Evolutionary conservation across 2,329 filamentous ascomycete species (phyloP).

Genomic region (Magnaporthiopsis incrustans): DNA sequence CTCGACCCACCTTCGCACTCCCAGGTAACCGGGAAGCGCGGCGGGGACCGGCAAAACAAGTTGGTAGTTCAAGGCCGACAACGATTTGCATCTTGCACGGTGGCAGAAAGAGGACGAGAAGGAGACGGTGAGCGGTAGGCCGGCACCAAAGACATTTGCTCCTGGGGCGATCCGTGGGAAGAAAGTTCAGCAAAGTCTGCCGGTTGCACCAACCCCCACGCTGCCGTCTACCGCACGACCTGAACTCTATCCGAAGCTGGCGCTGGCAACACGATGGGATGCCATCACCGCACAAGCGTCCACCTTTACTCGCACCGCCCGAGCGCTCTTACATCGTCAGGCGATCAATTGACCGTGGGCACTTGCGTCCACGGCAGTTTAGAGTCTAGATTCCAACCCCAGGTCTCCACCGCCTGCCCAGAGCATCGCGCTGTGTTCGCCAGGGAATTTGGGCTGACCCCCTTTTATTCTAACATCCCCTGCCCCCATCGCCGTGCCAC

Average conservation of each 20-base stretch:
- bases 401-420: background rate
- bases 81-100: background rate
- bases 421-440: too few species aligned
- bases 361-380: background rate
- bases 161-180: background rate
- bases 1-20: background rate
- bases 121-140: background rate
- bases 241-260: background rate
- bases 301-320: too few species aligned
- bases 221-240: background rate
- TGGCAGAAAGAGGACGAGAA: background rate
- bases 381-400: too few species aligned
- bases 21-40: background rate
- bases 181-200: background rate
- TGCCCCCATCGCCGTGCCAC: background rate
- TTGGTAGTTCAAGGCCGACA: background rate
- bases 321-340: background rate
- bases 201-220: background rate
- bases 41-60: too few species aligned
- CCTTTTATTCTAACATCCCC: background rate
- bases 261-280: background rate
- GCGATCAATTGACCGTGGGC: background rate
- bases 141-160: background rate
- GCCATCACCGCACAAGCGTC: background rate
- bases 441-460: background rate